These are phyloP conservation scores for Starmerella davenportii DNA, from an alignment of 805 yeast species.

Conservation along the genomic window DNA sequence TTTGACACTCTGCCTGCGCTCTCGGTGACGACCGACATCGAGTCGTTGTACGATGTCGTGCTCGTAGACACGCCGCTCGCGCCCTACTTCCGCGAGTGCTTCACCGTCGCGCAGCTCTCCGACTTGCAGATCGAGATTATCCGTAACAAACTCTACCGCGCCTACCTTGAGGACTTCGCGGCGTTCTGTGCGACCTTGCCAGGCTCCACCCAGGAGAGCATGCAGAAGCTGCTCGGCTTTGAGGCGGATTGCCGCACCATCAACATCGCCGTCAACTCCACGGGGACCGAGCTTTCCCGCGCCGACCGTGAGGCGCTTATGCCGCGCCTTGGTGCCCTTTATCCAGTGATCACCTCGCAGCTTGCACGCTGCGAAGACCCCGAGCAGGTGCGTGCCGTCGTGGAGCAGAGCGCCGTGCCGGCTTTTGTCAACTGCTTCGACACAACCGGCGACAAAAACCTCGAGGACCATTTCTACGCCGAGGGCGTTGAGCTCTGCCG, in stretches of 20 bases:
- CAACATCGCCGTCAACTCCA: conserved; percentile 77
- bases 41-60: conserved; percentile 80
- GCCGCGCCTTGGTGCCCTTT: conserved; percentile 69
- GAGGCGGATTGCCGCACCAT: conserved; percentile 93
- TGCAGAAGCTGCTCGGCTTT: conserved; percentile 60
- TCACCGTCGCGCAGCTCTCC: conserved; percentile 64
- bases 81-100: conserved; percentile 81
- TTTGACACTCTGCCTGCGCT: conserved; percentile 92
- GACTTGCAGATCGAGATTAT: conserved; percentile 91
- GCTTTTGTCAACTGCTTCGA: conserved; percentile 29
- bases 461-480: conserved; percentile 89
- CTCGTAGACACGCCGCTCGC: conserved; percentile 94
- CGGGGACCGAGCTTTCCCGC: conserved; percentile 60
- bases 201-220: conserved; percentile 62
- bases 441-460: conserved; percentile 33
- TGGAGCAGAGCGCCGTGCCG: conserved; percentile 18
- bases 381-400: conserved; percentile 47
- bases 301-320: conserved; percentile 54
- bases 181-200: conserved; percentile 48
- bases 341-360: conserved; percentile 47
- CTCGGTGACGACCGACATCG: conserved; percentile 86
- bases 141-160: conserved; percentile 79
- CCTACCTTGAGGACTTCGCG: conserved; percentile 76
- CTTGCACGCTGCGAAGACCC: conserved; percentile 66
- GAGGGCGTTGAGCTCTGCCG: conserved; percentile 83